phyloP scores from a whole-genome alignment of 345 rosid species.

The Eucalyptus urophylla region DNA sequence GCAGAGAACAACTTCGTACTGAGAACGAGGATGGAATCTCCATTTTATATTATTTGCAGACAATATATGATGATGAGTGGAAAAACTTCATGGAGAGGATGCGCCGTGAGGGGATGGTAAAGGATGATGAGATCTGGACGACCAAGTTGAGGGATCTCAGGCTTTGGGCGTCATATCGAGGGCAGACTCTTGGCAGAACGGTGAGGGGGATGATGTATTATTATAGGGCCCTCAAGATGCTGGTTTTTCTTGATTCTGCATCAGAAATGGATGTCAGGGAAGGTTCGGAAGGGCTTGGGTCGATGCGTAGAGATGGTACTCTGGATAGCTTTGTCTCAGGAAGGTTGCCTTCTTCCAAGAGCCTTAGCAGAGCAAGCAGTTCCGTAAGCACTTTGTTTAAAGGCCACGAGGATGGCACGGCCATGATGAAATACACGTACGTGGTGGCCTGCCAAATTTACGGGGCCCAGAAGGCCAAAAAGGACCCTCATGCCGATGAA shows the following conservation, averaged over 20 bases:
- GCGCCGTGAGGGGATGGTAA: constrained; percentile 72
- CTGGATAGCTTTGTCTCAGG: constrained; percentile 20
- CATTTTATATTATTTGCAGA: constrained; percentile 76
- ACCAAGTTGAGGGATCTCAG: constrained; percentile 77
- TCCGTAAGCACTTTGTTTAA: constrained; percentile 46
- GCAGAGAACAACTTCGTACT: constrained; percentile 77
- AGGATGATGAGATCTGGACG: constrained; percentile 61
- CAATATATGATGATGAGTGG: constrained; percentile 92
- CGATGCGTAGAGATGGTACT: constrained; percentile 42
- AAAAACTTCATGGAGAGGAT: constrained; percentile 87
- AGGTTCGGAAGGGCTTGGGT: constrained; percentile 70
- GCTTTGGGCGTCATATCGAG: constrained; percentile 98
- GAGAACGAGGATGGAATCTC: constrained; percentile 98
- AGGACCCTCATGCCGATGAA: constrained; percentile 85
- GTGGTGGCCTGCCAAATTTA: constrained; percentile 97
- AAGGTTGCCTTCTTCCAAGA: constrained; percentile 31
- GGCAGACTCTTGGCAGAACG: constrained; percentile 90
- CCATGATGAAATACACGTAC: constrained; percentile 86
- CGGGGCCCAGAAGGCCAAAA: constrained; percentile 81
- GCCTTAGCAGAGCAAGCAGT: constrained; percentile 56
- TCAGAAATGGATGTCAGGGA: constrained; percentile 87
- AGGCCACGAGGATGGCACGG: constrained; percentile 80
- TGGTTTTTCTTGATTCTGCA: constrained; percentile 92
- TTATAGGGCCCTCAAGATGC: constrained; percentile 91
- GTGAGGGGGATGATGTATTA: constrained; percentile 99